Percentiles rank a stretch among this genome's conserved stretches.
Conservation (phyloP, 371 early-diverging fungal genomes). For the Mucor sp. region DNA sequence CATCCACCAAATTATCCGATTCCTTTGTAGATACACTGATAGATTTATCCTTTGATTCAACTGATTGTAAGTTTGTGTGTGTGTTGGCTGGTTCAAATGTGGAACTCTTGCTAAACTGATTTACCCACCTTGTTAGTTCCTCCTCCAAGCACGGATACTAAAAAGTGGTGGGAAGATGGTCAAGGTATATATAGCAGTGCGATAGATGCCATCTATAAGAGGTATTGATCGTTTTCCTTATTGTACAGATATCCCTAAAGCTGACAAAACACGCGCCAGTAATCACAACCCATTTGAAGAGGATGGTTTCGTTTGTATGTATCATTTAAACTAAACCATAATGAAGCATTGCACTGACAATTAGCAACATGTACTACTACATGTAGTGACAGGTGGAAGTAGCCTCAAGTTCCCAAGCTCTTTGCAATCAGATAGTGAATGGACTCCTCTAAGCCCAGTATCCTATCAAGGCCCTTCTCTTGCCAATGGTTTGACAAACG, state of each 20-base stretch:
- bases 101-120: background rate
- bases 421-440: constrained; percentile 20
- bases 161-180: constrained; percentile 53
- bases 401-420: constrained; percentile 17
- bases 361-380: too few relatives aligned
- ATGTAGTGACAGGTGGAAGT: constrained; percentile 7
- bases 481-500: constrained; percentile 5
- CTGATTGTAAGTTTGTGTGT: constrained; percentile 12
- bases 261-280: constrained; percentile 24
- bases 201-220: too few relatives aligned
- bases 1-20: constrained; percentile 27
- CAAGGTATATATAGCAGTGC: constrained; percentile 26
- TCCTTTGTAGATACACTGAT: constrained; percentile 30
- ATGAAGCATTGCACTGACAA: background rate
- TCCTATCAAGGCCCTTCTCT: constrained; percentile 10
- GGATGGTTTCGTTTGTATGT: constrained; percentile 13
- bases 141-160: constrained; percentile 40
- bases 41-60: constrained; percentile 21
- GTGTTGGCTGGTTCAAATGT: background rate
- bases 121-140: constrained; percentile 22
- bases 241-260: constrained; percentile 27
- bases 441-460: constrained; percentile 26
- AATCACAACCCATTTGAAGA: constrained; percentile 38
- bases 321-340: background rate
- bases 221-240: too few relatives aligned